These are phyloP conservation scores for Nannizzia gypsea DNA, from an alignment of 2,329 filamentous ascomycete species.

Conservation along the genomic window DNA sequence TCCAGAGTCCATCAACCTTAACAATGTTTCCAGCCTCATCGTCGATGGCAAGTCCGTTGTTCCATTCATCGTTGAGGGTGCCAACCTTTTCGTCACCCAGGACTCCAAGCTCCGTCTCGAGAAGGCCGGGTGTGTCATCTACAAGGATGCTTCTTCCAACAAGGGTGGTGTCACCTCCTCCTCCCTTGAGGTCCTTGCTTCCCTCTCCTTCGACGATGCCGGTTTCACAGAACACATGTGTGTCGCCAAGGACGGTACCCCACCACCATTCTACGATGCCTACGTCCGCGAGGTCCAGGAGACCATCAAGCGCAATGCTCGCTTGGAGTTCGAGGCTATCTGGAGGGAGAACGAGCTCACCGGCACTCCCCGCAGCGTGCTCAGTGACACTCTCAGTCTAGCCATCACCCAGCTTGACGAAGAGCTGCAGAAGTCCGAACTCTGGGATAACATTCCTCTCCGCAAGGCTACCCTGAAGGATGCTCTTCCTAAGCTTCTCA, in stretches of 20 bases:
- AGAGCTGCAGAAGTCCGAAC: conserved; percentile 81
- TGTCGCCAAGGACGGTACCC: conserved; percentile 60
- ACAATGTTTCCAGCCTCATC: conserved; percentile 77
- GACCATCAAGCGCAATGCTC: conserved; percentile 81
- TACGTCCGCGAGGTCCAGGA: conserved; percentile 89
- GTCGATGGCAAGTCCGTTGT: conserved; percentile 75
- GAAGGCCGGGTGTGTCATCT: conserved; percentile 85
- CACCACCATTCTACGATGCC: conserved; percentile 79
- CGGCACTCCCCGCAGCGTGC: conserved; percentile 64
- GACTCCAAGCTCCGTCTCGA: conserved; percentile 93
- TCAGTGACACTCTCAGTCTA: conserved; percentile 79
- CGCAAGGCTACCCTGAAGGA: conserved; percentile 68
- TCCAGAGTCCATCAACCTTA: conserved; percentile 90
- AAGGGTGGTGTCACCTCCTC: conserved; percentile 98
- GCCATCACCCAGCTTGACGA: conserved; percentile 96
- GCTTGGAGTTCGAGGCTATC: conserved; percentile 93
- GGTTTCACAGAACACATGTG: conserved; percentile 93
- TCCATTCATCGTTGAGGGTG: conserved; percentile 93
- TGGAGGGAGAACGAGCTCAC: conserved; percentile 88
- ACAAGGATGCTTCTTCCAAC: conserved; percentile 97
- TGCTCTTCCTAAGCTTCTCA: conserved; percentile 70
- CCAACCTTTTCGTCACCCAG: conserved; percentile 97
- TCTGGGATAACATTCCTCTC: conserved; percentile 76
- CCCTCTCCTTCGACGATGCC: conserved; percentile 82
- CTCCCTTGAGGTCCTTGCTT: conserved; percentile 88